These are phyloP conservation scores for Calonectria pseudoturangicola DNA, from an alignment of 2,329 filamentous ascomycete species.

Conservation along the genomic window DNA sequence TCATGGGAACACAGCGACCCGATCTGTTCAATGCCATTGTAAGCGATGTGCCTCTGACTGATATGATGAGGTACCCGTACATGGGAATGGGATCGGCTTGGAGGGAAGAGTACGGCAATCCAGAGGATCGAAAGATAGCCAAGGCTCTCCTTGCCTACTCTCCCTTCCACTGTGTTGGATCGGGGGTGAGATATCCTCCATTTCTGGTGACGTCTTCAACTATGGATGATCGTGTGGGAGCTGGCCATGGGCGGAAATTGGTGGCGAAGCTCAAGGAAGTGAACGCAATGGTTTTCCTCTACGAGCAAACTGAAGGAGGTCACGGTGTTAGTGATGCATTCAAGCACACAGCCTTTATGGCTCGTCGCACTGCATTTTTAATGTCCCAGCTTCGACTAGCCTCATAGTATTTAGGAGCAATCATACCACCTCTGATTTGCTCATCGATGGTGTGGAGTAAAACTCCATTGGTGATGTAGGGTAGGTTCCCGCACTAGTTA, in stretches of 20 bases:
- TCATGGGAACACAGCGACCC: constrained; percentile 4
- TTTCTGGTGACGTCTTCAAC: constrained; percentile 2
- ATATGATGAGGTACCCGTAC: not conserved
- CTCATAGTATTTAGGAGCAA: not conserved
- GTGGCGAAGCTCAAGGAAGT: not conserved
- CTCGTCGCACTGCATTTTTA: constrained; percentile 4
- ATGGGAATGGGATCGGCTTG: constrained; percentile 8
- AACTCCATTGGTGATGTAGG: not conserved
- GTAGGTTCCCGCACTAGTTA: no score
- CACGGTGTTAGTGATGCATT: constrained; percentile 14
- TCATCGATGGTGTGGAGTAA: no score
- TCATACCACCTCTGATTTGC: no score
- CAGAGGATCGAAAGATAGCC: not conserved
- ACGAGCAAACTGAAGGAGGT: constrained; percentile 2
- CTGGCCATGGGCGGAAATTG: not conserved
- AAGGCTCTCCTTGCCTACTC: not conserved
- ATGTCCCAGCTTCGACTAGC: not conserved
- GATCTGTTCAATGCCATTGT: constrained; percentile 1
- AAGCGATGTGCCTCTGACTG: not conserved
- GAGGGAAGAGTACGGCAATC: not conserved
- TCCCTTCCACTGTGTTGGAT: not conserved
- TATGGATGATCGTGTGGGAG: not conserved
- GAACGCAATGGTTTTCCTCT: not conserved
- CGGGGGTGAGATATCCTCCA: not conserved
- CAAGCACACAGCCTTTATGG: not conserved